Evolutionary conservation across 257 asterid species (phyloP), one percentile per base, ranked within the genome.

Genomic region (Nicotiana attenuata): DNA sequence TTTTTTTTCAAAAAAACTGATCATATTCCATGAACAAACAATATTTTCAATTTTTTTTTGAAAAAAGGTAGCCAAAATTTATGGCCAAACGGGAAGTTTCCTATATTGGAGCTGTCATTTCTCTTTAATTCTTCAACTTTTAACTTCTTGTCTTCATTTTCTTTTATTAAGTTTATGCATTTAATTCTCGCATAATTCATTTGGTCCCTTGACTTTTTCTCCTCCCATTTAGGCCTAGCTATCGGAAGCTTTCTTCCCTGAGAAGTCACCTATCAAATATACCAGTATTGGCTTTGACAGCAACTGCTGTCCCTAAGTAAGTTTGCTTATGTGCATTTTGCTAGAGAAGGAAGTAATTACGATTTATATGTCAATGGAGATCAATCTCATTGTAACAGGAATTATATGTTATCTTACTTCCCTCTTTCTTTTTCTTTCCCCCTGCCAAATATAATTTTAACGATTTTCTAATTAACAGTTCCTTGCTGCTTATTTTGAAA

Each of bases 231-330:
- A 96, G 99, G 97, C 99, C 99, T 68, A 96, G 98, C 92, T 96
- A 96, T 89, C 89, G 98, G 80, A 96, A 93, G 88, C 97, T 96
- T 84, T 92, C 97, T 87, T 88, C 91, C 60, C 83, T 96, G 87
- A 92, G 98, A 89, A 85, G 87, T 82, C 89, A 75, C 77, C 85
- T 96, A 47, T 94, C 98, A 52, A 76, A 88, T 82, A 84, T 94
- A 86, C 99, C 99, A 81, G 85, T 96, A 82, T 76, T 96, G 90
- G 99, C 98, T 33, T 88, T 96, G 96, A 96, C 99, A 78, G 99
- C 99, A 84, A 96, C 99, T 77, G 99, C 99, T 84, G 95, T 81
- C 88, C 98, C 98, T 65, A 96, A 91, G 99, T 96, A 89, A 96
- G 99, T 90, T 79, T 79, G 78, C 35, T 28, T 80, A 10, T 80